phyloP scores from a whole-genome alignment of 495 filamentous ascomycete species.

The Pyrenopolyporus hunteri region DNA sequence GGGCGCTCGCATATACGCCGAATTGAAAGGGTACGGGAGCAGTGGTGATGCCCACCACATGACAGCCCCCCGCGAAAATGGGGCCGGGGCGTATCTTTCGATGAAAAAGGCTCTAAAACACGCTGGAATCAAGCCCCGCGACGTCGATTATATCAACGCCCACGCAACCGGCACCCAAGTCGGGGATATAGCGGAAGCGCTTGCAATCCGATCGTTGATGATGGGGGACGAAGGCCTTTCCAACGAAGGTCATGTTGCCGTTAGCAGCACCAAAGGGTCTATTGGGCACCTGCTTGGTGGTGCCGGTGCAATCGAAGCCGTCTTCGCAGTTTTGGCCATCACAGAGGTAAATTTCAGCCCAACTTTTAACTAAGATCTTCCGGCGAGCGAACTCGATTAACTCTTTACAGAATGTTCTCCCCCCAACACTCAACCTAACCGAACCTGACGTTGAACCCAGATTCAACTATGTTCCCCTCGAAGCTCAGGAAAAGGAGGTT shows the following conservation, averaged over 20 bases:
- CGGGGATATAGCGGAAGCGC: conserved; percentile 87
- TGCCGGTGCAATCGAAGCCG: conserved; percentile 84
- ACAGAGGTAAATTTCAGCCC: conserved; percentile 68
- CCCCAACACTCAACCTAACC: conserved; percentile 85
- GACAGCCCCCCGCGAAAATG: conserved; percentile 83
- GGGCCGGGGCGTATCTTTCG: conserved; percentile 76
- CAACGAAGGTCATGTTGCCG: conserved; percentile 69
- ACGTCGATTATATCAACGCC: conserved; percentile 93
- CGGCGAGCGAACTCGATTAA: conserved; percentile 24
- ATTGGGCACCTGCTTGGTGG: conserved; percentile 92
- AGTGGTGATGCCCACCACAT: conserved; percentile 91
- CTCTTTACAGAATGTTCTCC: conserved; percentile 68
- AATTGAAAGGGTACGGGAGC: conserved; percentile 85
- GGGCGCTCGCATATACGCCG: conserved; percentile 84
- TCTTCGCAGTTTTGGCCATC: conserved; percentile 82
- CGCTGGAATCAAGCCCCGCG: conserved; percentile 67
- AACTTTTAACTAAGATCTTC: neutral
- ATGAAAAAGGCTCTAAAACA: conserved; percentile 85
- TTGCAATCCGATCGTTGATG: conserved; percentile 79
- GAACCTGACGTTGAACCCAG: conserved; percentile 71
- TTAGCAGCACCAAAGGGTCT: conserved; percentile 94
- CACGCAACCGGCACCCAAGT: conserved; percentile 88
- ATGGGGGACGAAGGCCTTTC: conserved; percentile 70
- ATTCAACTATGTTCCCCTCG: conserved; percentile 84
- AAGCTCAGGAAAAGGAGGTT: conserved; percentile 71